A percentile compares a stretch with the other conserved stretches of the same genome.
These are phyloP conservation scores for Panellus pusillus DNA, from an alignment of 768 basidiomycete species.

Conservation along the genomic window DNA sequence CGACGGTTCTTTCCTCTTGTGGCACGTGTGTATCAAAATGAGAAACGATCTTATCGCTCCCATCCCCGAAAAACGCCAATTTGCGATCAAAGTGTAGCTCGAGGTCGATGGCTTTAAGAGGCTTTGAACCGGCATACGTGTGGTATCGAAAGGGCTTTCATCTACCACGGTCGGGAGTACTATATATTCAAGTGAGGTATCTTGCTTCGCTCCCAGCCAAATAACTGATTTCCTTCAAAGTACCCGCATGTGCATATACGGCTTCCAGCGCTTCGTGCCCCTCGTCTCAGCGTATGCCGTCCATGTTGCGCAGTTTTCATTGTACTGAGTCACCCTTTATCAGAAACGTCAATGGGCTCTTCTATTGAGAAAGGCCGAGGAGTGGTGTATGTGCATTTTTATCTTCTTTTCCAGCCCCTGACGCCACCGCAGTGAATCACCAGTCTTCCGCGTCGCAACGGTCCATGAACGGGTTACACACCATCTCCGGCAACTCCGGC, in stretches of 20 bases:
- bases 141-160: slow-evolving; percentile 61
- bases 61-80: slow-evolving; percentile 57
- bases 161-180: slow-evolving; percentile 73
- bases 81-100: slow-evolving; percentile 67
- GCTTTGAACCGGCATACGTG: slow-evolving; percentile 67
- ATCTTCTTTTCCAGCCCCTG: slow-evolving; percentile 5
- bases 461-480: slow-evolving; percentile 57
- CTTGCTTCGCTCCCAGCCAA: slow-evolving; percentile 1
- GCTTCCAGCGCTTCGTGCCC: slow-evolving; percentile 66
- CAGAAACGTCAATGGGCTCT: slow-evolving; percentile 46
- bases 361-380: slow-evolving; percentile 60
- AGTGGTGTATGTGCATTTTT: slow-evolving; percentile 57
- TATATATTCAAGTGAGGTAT: slow-evolving; percentile 70
- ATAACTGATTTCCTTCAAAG: slow-evolving; percentile 34
- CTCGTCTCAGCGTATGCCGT: slow-evolving; percentile 51
- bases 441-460: slow-evolving; percentile 61
- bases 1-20: slow-evolving; percentile 66
- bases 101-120: slow-evolving; percentile 64
- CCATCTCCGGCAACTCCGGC: slow-evolving; percentile 55
- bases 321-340: not conserved
- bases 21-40: slow-evolving; percentile 71
- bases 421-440: slow-evolving; percentile 48
- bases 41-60: slow-evolving; percentile 40
- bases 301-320: not conserved
- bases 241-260: slow-evolving; percentile 68